Conservation (phyloP, 371 early-diverging fungal genomes). For the Mucor racemosus region DNA sequence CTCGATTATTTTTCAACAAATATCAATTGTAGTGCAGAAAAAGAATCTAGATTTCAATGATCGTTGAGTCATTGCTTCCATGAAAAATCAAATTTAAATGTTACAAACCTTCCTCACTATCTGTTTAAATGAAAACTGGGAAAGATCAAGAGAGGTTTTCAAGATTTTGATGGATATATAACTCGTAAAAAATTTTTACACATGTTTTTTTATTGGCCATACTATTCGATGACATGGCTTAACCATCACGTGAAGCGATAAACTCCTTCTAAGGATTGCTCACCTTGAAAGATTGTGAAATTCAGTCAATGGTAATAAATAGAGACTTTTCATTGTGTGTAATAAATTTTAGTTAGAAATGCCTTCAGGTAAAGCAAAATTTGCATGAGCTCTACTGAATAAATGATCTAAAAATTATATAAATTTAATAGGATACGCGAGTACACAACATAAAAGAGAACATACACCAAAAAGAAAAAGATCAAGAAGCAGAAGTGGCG, state of each 20-base stretch:
- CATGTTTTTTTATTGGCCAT: conserved; percentile 2
- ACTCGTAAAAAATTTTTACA: conserved; percentile 15
- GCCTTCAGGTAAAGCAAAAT: conserved; percentile 21
- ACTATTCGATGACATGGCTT: conserved; percentile 5
- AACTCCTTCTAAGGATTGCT: background rate
- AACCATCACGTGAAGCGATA: background rate
- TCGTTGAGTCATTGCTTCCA: too few relatives aligned
- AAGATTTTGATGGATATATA: conserved; percentile 7
- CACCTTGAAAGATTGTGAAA: background rate
- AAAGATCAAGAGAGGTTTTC: conserved; percentile 13
- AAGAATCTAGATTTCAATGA: conserved; percentile 21
- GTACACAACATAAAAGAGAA: conserved; percentile 14
- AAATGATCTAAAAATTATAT: background rate
- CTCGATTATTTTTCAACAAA: conserved; percentile 45
- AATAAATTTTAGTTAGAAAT: background rate
- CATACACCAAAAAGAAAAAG: conserved; percentile 28
- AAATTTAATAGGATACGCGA: conserved; percentile 7
- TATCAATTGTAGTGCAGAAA: conserved; percentile 29
- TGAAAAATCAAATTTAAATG: too few relatives aligned
- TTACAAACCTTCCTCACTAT: conserved; percentile 43
- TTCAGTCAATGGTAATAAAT: background rate
- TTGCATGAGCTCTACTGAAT: background rate
- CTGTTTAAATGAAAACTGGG: conserved; percentile 31
- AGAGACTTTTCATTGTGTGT: background rate
- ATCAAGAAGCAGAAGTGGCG: conserved; percentile 33